Evolutionary conservation across 768 basidiomycete species (phyloP).

Genomic region (Termitomyces sp.): DNA sequence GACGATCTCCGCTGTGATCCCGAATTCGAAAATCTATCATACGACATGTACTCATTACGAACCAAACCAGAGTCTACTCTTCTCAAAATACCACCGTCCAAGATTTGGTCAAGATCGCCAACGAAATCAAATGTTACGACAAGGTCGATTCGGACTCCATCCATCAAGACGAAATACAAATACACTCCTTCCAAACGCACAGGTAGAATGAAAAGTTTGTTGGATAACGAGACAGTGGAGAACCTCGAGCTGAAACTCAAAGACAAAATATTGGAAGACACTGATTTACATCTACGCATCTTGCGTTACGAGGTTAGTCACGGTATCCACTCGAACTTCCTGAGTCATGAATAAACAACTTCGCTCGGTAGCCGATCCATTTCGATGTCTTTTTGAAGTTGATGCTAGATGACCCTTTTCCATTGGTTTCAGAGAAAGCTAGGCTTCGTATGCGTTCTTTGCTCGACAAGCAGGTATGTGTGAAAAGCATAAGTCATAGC

Average conservation of each 20-base stretch:
- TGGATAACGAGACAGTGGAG: conserved; percentile 28
- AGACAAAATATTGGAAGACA: conserved; percentile 40
- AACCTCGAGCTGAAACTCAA: conserved; percentile 42
- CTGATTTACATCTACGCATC: conserved; percentile 49
- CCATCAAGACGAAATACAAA: conserved; percentile 1
- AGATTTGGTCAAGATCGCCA: background rate
- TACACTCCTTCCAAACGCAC: conserved; percentile 4
- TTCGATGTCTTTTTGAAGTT: conserved; percentile 50
- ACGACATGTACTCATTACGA: background rate
- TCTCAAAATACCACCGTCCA: background rate
- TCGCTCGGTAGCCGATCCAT: conserved; percentile 47
- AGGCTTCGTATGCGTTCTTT: conserved; percentile 42
- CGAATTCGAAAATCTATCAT: conserved; percentile 5
- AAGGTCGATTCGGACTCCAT: background rate
- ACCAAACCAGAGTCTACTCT: background rate
- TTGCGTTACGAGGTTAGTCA: conserved; percentile 61
- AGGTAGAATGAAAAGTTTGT: conserved; percentile 15
- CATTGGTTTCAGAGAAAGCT: conserved; percentile 26
- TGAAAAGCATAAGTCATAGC: background rate
- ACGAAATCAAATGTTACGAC: background rate
- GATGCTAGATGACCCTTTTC: conserved; percentile 27
- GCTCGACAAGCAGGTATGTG: conserved; percentile 52
- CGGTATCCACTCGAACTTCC: too few relatives aligned
- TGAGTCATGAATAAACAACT: background rate
- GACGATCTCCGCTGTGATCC: conserved; percentile 35